phyloP scores from a whole-genome alignment of 257 asterid genomes.

The Nicotiana knightiana region DNA sequence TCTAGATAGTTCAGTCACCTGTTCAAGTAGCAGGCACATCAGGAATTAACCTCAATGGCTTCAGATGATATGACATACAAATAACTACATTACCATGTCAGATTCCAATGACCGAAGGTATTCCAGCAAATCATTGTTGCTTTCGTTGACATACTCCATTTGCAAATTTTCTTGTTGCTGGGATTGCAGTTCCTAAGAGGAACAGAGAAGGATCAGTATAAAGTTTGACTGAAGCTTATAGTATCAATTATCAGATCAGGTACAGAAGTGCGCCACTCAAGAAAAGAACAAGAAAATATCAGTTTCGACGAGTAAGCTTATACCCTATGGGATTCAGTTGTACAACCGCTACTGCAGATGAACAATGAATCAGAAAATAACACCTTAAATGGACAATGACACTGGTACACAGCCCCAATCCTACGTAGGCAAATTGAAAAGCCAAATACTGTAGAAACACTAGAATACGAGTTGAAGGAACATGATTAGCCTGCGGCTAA shows the following conservation, averaged over 20 bases:
- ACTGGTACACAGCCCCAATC: background rate
- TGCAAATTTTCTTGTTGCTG: slow-evolving; percentile 52
- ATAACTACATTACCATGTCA: slow-evolving; percentile 55
- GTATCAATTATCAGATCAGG: background rate
- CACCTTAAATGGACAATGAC: background rate
- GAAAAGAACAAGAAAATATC: background rate
- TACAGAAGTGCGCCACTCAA: background rate
- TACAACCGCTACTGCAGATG: background rate
- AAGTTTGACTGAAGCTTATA: background rate
- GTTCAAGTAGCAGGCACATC: slow-evolving; percentile 17
- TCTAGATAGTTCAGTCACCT: slow-evolving; percentile 79
- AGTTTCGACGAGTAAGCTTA: background rate
- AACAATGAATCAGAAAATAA: background rate
- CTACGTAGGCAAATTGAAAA: background rate
- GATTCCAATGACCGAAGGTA: slow-evolving; percentile 85
- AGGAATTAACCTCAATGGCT: background rate
- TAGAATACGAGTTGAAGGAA: background rate
- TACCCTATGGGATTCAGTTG: background rate
- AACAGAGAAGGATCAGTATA: slow-evolving; percentile 10
- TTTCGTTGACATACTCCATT: slow-evolving; percentile 48
- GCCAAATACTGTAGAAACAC: background rate
- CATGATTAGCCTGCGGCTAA: background rate
- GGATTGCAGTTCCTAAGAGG: slow-evolving; percentile 57
- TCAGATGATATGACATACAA: background rate
- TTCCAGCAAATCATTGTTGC: slow-evolving; percentile 74